Percentiles rank a stretch among this genome's conserved stretches.
These are phyloP conservation scores for Mycena maculata DNA, from an alignment of 768 basidiomycete genomes.

Conservation along the genomic window DNA sequence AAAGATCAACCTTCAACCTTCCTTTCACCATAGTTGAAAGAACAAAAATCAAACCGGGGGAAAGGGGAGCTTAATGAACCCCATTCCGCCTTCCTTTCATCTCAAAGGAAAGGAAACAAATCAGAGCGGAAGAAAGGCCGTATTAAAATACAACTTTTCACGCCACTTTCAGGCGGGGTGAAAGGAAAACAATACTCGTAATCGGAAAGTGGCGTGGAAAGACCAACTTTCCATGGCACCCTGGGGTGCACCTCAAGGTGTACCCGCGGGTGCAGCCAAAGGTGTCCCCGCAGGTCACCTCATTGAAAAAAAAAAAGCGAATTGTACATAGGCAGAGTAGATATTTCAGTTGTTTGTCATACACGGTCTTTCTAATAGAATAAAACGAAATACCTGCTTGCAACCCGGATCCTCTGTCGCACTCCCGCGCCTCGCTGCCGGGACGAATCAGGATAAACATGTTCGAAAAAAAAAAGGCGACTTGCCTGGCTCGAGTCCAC, in stretches of 20 bases:
- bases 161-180: not conserved
- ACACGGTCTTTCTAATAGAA: no score
- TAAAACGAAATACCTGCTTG: no score
- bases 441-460: no score
- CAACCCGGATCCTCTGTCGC: no score
- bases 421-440: no score
- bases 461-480: no score
- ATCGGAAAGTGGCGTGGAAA: not conserved
- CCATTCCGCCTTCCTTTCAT: not conserved
- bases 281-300: not conserved
- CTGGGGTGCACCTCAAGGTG: constrained; percentile 1
- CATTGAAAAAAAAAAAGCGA: no score
- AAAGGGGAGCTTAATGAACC: not conserved
- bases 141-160: not conserved
- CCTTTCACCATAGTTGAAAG: not conserved
- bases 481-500: no score
- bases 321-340: no score
- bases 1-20: not conserved
- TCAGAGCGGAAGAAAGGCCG: not conserved
- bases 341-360: no score
- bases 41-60: not conserved
- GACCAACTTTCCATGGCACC: not conserved
- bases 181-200: not conserved
- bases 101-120: not conserved
- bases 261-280: not conserved